Conservation (phyloP, 768 basidiomycete genomes). For the Lactarius akahatsu region DNA sequence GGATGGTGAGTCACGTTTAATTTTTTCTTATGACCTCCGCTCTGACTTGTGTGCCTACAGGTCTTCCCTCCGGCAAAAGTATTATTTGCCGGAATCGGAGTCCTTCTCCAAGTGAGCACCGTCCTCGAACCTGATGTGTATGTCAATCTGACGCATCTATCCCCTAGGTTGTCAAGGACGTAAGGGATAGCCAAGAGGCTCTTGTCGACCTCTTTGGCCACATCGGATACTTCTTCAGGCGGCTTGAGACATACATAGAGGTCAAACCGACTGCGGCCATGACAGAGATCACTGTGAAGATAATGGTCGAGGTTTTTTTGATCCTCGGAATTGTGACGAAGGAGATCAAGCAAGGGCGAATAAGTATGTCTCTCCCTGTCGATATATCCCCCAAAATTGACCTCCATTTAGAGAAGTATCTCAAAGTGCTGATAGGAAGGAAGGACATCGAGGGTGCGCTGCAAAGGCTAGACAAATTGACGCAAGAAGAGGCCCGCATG, state of each 20-base stretch:
- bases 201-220: constrained; percentile 7
- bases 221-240: constrained; percentile 6
- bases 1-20: not conserved
- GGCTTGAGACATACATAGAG: constrained; percentile 9
- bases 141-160: not conserved
- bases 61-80: too few relatives aligned
- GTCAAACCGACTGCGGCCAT: not conserved
- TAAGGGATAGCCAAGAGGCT: not conserved
- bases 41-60: not conserved
- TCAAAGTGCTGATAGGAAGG: constrained; percentile 3
- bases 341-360: constrained; percentile 1
- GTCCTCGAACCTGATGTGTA: too few relatives aligned
- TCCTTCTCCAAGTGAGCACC: not conserved
- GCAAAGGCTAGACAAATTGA: not conserved
- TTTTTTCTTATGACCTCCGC: not conserved
- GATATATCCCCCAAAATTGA: not conserved
- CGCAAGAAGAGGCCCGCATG: not conserved
- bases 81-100: too few relatives aligned
- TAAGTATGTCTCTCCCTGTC: not conserved
- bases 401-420: not conserved
- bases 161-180: constrained; percentile 8
- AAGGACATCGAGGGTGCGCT: not conserved
- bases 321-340: constrained; percentile 10
- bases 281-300: not conserved
- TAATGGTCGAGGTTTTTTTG: constrained; percentile 9